Conservation (phyloP, 441 rosid species). For the Flueggea neowawraea region DNA sequence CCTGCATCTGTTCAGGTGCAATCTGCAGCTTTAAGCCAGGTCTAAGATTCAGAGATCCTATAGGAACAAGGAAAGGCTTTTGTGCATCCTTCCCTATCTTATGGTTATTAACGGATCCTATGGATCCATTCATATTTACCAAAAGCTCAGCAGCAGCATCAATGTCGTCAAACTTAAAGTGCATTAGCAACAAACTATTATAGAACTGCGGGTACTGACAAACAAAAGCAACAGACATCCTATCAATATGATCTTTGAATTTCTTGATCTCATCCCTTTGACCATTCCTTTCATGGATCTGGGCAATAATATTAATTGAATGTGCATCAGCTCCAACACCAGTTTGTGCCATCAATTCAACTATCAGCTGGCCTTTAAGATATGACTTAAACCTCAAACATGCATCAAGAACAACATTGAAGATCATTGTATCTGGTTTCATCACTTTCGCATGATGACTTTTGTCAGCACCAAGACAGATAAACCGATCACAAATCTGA, state of each 20-base stretch:
- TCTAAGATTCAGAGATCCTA: conserved; percentile 65
- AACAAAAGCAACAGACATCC: too few species aligned
- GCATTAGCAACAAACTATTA: conserved; percentile 62
- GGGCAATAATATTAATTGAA: conserved; percentile 53
- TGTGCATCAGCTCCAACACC: conserved; percentile 70
- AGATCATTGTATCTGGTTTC: too few species aligned
- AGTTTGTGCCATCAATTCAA: conserved; percentile 60
- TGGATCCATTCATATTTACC: conserved; percentile 36
- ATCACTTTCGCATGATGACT: conserved; percentile 23
- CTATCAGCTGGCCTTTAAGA: conserved; percentile 65
- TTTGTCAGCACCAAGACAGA: conserved; percentile 7
- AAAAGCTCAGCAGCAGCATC: conserved; percentile 61
- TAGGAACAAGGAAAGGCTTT: conserved; percentile 46
- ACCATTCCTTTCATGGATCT: conserved; percentile 64
- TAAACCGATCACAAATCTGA: conserved; percentile 46
- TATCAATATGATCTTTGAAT: too few species aligned
- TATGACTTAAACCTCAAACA: conserved; percentile 61
- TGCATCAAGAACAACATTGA: conserved; percentile 69
- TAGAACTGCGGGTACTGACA: conserved; percentile 51
- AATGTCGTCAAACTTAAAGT: too few species aligned
- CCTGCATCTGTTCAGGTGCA: conserved; percentile 46
- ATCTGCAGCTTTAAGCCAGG: conserved; percentile 55
- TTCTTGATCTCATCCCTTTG: too few species aligned
- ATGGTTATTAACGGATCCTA: conserved; percentile 18
- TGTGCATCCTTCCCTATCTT: conserved; percentile 17